A percentile compares a stretch with the other conserved stretches of the same genome.
These are phyloP conservation scores for Alternaria rosae DNA, from an alignment of 2,329 filamentous ascomycete genomes.

Conservation along the genomic window DNA sequence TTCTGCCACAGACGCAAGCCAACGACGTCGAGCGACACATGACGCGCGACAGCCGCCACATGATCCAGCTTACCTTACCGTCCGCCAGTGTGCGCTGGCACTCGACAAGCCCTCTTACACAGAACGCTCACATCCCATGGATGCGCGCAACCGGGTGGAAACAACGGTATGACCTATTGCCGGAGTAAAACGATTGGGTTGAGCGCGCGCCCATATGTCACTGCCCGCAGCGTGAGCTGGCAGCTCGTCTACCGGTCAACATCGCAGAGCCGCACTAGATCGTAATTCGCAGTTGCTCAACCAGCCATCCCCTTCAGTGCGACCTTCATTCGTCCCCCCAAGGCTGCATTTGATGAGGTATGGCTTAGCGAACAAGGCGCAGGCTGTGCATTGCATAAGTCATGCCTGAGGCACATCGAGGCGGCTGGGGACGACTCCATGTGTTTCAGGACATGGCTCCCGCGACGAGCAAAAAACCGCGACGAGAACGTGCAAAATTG, in stretches of 20 bases:
- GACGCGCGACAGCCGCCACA: conserved; percentile 4
- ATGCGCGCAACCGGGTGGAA: conserved; percentile 17
- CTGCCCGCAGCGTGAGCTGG: conserved; percentile 25
- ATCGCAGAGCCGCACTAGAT: conserved; percentile 44
- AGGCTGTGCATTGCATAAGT: conserved; percentile 37
- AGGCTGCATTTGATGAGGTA: conserved; percentile 28
- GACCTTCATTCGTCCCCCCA: conserved; percentile 27
- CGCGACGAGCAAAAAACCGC: conserved; percentile 3
- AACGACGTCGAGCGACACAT: background rate
- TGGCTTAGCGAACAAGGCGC: conserved; percentile 43
- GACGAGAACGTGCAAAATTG: background rate
- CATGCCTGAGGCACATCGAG: conserved; percentile 36
- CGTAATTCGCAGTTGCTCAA: conserved; percentile 21
- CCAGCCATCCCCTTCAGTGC: conserved; percentile 22
- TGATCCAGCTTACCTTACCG: conserved; percentile 6
- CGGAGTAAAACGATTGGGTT: conserved; percentile 42
- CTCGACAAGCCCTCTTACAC: conserved; percentile 13
- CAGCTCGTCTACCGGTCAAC: conserved; percentile 38
- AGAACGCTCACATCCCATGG: conserved; percentile 15
- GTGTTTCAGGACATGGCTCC: conserved; percentile 1
- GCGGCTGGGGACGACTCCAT: conserved; percentile 8
- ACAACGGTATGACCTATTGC: conserved; percentile 23
- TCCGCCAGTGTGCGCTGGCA: conserved; percentile 37
- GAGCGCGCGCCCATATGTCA: conserved; percentile 29
- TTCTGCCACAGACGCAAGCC: background rate